Conservation (phyloP, 2,329 filamentous ascomycete genomes). For the Dactylellina cionopaga region DNA sequence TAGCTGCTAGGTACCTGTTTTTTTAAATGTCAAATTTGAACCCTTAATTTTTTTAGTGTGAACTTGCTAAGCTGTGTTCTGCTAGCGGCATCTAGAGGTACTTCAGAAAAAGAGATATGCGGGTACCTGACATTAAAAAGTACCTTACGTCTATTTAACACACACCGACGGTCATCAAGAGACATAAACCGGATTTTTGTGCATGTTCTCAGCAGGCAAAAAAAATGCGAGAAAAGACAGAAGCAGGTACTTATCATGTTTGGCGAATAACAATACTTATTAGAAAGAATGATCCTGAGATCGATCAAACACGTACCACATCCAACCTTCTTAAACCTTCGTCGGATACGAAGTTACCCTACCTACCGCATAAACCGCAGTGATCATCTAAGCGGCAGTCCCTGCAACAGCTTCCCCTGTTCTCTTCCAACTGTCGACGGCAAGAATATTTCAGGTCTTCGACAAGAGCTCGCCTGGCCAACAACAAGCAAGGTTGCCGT, state of each 20-base stretch:
- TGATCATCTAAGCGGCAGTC: slow-evolving; percentile 47
- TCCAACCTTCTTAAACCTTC: slow-evolving; percentile 24
- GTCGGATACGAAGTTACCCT: slow-evolving; percentile 22
- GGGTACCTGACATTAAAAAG: slow-evolving; percentile 53
- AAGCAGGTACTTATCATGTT: slow-evolving; percentile 44
- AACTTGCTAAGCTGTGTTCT: slow-evolving; percentile 17
- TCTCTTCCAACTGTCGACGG: slow-evolving; percentile 36
- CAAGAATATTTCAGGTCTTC: slow-evolving; percentile 24
- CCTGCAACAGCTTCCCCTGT: slow-evolving; percentile 36
- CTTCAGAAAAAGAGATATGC: slow-evolving; percentile 39
- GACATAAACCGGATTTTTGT: slow-evolving; percentile 57
- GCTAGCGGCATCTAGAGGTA: slow-evolving; percentile 46
- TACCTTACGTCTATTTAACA: slow-evolving; percentile 58
- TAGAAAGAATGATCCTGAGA: slow-evolving; percentile 30
- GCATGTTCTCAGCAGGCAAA: slow-evolving; percentile 51
- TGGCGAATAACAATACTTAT: slow-evolving; percentile 39
- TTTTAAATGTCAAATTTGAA: slow-evolving; percentile 50
- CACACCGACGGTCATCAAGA: slow-evolving; percentile 53
- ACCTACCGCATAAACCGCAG: slow-evolving; percentile 37
- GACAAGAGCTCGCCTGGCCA: slow-evolving; percentile 28
- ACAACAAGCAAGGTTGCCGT: slow-evolving; percentile 12
- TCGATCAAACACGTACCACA: slow-evolving; percentile 35
- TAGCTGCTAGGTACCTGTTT: slow-evolving; percentile 44
- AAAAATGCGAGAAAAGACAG: slow-evolving; percentile 33
- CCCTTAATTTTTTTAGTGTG: slow-evolving; percentile 18